Base-by-base conservation (phyloP, 1,284 basidiomycete species). In the Laetiporus sulphureus region DNA sequence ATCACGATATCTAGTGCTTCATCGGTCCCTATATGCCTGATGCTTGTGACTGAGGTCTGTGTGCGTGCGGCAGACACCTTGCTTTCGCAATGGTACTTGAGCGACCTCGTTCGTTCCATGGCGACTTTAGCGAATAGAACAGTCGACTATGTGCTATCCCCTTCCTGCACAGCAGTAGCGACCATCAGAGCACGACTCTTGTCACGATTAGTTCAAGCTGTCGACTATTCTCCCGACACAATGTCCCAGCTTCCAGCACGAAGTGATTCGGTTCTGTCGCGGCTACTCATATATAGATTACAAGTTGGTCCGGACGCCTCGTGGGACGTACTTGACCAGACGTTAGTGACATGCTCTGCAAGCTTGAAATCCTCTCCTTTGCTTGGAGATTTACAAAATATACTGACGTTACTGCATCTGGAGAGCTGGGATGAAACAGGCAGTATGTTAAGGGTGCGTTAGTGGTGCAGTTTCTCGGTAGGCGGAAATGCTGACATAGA, bases 81-180 rank as follows among this genome's bases (percentile, higher is more conserved):
- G n/a, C n/a, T n/a, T n/a, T n/a, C n/a, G n/a, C 67, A 71, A 23
- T 71, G 69, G 58, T 73, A 77, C 41, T 59, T 79, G 3, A 53
- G 57, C 12, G 74, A 80, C 47, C 48, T 75, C 32, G 50, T 66
- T 23, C 66, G 67, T 22, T 62, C 61, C 22, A 56, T 67, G 3
- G 57, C 67, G 7, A 67, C 68, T 34, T 51, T 67, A 5, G 49
- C 65, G n/a, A 59, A 64, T 22, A 53, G 60, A 27, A 56, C 66
- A n/a, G 73, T 77, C 46, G 60, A 75, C 37, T 68, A 65, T 46
- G 70, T 69, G 45, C 52, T 72, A 31, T 73, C 67, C 7, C 49
- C 68, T 10, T 51, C 57, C 29, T 73, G 66, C 48, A 47, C 57
- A 4, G 63, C 65, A 2, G 56, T 65, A 0, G 50, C 63, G 8